Evolutionary conservation across 208 protist genomes (phyloP), one percentile per base, ranked within the genome.

Genomic region (Leishmania arabica): DNA sequence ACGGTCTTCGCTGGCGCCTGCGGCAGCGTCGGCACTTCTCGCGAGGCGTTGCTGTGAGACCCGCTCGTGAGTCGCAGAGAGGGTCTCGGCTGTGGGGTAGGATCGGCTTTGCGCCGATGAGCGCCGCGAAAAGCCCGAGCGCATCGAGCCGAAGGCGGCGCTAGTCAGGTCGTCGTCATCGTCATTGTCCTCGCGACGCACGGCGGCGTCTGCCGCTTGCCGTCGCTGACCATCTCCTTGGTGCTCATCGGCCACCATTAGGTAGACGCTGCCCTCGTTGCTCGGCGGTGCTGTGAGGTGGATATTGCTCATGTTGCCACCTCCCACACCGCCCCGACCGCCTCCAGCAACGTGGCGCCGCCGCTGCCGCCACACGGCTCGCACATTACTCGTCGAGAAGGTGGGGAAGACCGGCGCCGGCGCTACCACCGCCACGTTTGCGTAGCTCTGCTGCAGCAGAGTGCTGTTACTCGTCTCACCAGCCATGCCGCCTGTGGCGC

Each of bases 71-170:
- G 27, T 7, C 37, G 13, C 34, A 2, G 73, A n/a, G 27, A 66
- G 53, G 34, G 21, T 17, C 54, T 65, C 74, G 2, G 74, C 58
- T 8, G 17, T 40, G 21, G 7, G 76, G 81, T 45, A 56, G 53
- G 27, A 31, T 17, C 3, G 27, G 40, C 71, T 51, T 3, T 53
- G 82, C n/a, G 47, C 1, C 9, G 78, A 85, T 2, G 82, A 85
- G 2, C 51, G 51, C 2, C 47, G 77, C 1, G 82, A 85, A 31
- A 58, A 42, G 47, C 4, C 19, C 24, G 82, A 85, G 24, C 15
- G 77, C 64, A 82, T 49, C 13, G 82, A 85, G 53, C 24, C 49
- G 70, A 85, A 85, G 77, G 82, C 82, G 49, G 60, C 73, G n/a
- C 82, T 85, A 64, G 71, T 31, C n/a, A 64, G 42, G 13, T 60